Base-by-base conservation (phyloP, 83 land plant species). In the Picea abies region DNA sequence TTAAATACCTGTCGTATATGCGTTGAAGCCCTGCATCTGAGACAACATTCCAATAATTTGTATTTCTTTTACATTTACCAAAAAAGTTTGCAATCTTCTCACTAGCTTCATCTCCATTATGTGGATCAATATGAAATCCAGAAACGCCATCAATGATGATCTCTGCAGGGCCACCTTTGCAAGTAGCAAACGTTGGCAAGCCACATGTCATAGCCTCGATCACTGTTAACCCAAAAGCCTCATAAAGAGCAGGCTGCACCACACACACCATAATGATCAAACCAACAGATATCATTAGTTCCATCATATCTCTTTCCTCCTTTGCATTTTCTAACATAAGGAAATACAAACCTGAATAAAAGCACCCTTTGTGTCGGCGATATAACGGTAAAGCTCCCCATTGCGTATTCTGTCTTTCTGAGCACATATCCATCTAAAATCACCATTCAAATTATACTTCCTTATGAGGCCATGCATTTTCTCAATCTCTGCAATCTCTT, bases 331-430 rank as follows among this genome's bases (percentile, higher is more conserved):
- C 44, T 41, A 41, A 41, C 44, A 41, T 41, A 41, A 41, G 44
- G 44, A 41, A 41, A 41, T 41, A 41, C 44, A 41, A 41, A 6
- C 44, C 44, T 41, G 44, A 41, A 41, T 41, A 41, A 44, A 44
- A 44, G 9, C 49, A 44, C 8, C 8, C 49, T 44, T 85, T 12
- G 98, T 87, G 66, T 95, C 99, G 0, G 98, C 98, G 62, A 97
- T 93, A 86, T 84, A 90, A 6, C 98, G 89, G 71, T 97, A 97
- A 12, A 97, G 84, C 84, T 97, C 98, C 9, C 96, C 94, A 80
- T 93, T 97, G 4, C 92, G 82, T 39, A 84, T 79, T 62, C 96
- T 81, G 70, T 97, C 94, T 32, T 77, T 93, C 82, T 97, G 99
- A 12, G 98, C 93, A 29, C 89, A 84, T 16, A 97, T 89, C 99